phyloP scores from a whole-genome alignment of 352 stramenopile genomes.

The Phytopythium boreale region DNA sequence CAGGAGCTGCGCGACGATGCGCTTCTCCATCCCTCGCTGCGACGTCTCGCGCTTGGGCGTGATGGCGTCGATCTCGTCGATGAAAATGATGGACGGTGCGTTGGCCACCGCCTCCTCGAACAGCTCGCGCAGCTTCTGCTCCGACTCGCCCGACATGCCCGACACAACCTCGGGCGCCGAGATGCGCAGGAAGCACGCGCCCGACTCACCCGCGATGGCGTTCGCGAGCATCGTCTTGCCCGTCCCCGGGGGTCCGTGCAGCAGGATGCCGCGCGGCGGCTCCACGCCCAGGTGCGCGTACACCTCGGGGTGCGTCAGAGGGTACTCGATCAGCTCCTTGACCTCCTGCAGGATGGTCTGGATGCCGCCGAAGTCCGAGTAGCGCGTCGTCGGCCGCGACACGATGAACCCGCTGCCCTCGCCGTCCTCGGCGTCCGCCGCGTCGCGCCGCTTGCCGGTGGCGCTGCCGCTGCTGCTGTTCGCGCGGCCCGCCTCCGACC shows the following conservation, averaged over 20 bases:
- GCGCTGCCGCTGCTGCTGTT: slow-evolving; percentile 13
- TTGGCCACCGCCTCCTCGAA: slow-evolving; percentile 96
- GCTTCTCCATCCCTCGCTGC: slow-evolving; percentile 95
- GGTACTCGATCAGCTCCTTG: slow-evolving; percentile 94
- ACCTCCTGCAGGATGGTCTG: slow-evolving; percentile 87
- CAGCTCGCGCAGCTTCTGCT: slow-evolving; percentile 86
- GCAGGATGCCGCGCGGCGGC: slow-evolving; percentile 88
- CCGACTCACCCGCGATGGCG: slow-evolving; percentile 91
- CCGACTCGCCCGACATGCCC: slow-evolving; percentile 91
- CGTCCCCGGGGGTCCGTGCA: slow-evolving; percentile 92
- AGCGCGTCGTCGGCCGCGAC: slow-evolving; percentile 68
- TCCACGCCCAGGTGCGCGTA: slow-evolving; percentile 92
- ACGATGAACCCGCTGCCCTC: slow-evolving; percentile 64
- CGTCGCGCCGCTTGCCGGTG: slow-evolving; percentile 3
- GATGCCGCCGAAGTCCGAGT: slow-evolving; percentile 89
- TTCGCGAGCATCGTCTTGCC: slow-evolving; percentile 94
- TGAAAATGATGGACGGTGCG: slow-evolving; percentile 97
- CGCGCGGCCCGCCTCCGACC: slow-evolving; percentile 23
- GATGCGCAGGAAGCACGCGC: slow-evolving; percentile 86
- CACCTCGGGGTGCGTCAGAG: slow-evolving; percentile 91
- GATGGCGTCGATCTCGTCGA: slow-evolving; percentile 98
- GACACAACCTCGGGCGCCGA: slow-evolving; percentile 92
- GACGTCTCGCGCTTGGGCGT: slow-evolving; percentile 93
- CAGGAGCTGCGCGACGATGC: slow-evolving; percentile 96
- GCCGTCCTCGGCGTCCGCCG: slow-evolving; percentile 1